phyloP scores from a whole-genome alignment of 2,329 filamentous ascomycete species.

The Pseudogymnoascus sp. region DNA sequence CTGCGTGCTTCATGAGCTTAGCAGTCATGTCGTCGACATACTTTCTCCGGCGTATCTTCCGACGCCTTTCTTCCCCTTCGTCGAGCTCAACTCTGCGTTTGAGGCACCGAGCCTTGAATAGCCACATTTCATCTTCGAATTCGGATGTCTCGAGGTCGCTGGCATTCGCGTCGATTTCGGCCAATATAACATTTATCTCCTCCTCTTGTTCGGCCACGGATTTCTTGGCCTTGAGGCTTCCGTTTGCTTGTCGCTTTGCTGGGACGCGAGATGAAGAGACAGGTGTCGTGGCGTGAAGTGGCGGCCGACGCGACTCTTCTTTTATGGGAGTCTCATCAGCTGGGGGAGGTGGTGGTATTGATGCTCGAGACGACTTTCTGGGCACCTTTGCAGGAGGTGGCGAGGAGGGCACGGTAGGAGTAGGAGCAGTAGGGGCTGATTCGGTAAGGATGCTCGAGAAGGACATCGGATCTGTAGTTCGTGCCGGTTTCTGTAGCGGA shows the following conservation, averaged over 20 bases:
- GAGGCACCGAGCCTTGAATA: slow-evolving; percentile 47
- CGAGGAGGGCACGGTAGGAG: slow-evolving; percentile 33
- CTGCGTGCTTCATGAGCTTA: slow-evolving; percentile 60
- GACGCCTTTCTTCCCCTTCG: slow-evolving; percentile 52
- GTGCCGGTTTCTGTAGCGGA: slow-evolving; percentile 53
- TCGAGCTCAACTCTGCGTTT: slow-evolving; percentile 65
- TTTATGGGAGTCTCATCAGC: slow-evolving; percentile 18
- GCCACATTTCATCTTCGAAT: slow-evolving; percentile 36
- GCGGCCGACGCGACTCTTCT: slow-evolving; percentile 10
- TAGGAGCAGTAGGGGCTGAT: slow-evolving; percentile 52
- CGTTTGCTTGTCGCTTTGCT: slow-evolving; percentile 29
- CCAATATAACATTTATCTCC: slow-evolving; percentile 59
- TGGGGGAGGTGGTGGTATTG: slow-evolving; percentile 15
- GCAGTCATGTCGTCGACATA: slow-evolving; percentile 48
- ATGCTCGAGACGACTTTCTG: slow-evolving; percentile 22
- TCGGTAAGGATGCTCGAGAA: slow-evolving; percentile 90
- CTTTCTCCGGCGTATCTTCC: slow-evolving; percentile 53
- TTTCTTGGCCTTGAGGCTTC: slow-evolving; percentile 54
- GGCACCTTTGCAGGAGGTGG: slow-evolving; percentile 27
- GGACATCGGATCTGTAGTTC: slow-evolving; percentile 82
- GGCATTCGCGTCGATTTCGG: slow-evolving; percentile 47
- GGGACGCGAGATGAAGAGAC: slow-evolving; percentile 35
- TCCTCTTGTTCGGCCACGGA: slow-evolving; percentile 54
- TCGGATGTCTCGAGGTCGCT: slow-evolving; percentile 48
- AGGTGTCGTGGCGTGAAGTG: slow-evolving; percentile 33